Evolutionary conservation across 2,329 filamentous ascomycete species (phyloP).

Genomic region (Ilyonectria mors-panacis): DNA sequence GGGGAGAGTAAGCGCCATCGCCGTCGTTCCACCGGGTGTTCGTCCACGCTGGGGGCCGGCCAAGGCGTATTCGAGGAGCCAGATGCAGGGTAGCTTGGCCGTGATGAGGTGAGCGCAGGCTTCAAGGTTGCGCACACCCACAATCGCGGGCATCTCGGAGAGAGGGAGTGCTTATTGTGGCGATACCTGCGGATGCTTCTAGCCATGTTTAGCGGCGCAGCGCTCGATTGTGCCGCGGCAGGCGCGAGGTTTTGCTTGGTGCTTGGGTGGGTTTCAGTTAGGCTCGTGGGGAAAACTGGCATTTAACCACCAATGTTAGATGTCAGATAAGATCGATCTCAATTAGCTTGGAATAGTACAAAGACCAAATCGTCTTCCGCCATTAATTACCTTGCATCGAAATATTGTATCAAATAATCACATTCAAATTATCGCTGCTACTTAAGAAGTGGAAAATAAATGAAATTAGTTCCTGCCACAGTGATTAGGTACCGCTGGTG

Average conservation of each 20-base stretch:
- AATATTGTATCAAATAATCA: no score
- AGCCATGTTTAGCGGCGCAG: conserved; percentile 12
- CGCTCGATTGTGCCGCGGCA: background rate
- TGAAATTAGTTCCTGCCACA: background rate
- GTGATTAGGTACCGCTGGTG: background rate
- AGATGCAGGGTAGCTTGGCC: background rate
- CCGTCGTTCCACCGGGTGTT: background rate
- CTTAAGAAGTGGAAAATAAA: background rate
- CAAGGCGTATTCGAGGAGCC: conserved; percentile 1
- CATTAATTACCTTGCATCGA: no score
- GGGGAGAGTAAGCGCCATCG: conserved; percentile 10
- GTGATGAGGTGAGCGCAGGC: background rate
- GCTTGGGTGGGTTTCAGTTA: background rate
- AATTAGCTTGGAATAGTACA: background rate
- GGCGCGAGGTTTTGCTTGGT: background rate
- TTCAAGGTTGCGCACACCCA: background rate
- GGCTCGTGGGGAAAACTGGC: no score
- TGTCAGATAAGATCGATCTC: background rate
- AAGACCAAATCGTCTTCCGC: no score
- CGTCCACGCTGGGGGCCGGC: conserved; percentile 10
- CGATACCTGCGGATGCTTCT: conserved; percentile 2
- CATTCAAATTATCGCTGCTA: no score
- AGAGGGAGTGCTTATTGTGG: conserved; percentile 22
- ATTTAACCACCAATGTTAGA: no score
- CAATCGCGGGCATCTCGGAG: background rate